Conservation (phyloP, 495 filamentous ascomycete species). For the Penicillium pulvis region DNA sequence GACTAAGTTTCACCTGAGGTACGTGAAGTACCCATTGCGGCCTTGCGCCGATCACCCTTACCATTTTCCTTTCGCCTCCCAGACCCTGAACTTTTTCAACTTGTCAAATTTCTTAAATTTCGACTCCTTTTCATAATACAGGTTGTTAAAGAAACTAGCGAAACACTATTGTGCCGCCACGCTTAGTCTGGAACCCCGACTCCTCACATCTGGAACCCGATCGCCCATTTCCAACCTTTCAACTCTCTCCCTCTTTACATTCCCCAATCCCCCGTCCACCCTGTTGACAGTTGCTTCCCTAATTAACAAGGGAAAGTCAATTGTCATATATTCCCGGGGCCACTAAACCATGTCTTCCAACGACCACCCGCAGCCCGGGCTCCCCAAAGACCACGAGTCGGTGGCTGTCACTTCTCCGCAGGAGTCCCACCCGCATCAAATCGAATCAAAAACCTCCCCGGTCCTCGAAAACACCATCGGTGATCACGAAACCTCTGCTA, state of each 20-base stretch:
- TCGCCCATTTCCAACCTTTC: constrained; percentile 9
- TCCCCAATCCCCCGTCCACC: constrained; percentile 7
- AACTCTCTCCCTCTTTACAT: constrained; percentile 12
- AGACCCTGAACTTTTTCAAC: constrained; percentile 1
- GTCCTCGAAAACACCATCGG: constrained; percentile 4
- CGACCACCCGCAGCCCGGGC: constrained; percentile 28
- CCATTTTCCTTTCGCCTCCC: constrained; percentile 7
- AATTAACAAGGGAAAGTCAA: constrained; percentile 17
- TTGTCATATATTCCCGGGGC: constrained; percentile 20
- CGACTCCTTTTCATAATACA: neutral
- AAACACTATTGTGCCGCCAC: constrained; percentile 22
- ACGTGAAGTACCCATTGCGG: neutral
- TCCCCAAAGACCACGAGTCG: constrained; percentile 21
- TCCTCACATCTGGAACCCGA: constrained; percentile 28
- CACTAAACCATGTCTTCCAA: constrained; percentile 29
- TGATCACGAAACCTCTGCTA: constrained; percentile 12
- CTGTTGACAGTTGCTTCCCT: constrained; percentile 14
- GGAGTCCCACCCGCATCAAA: constrained; percentile 17
- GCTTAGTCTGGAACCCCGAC: constrained; percentile 17
- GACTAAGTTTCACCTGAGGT: neutral
- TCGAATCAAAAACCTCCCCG: constrained; percentile 16
- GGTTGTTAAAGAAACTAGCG: constrained; percentile 12
- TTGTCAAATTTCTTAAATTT: constrained; percentile 6
- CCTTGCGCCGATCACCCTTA: constrained; percentile 17
- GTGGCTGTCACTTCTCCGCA: constrained; percentile 30